Evolutionary conservation across 139 green algal species (phyloP).

Genomic region (Closterium sp.): DNA sequence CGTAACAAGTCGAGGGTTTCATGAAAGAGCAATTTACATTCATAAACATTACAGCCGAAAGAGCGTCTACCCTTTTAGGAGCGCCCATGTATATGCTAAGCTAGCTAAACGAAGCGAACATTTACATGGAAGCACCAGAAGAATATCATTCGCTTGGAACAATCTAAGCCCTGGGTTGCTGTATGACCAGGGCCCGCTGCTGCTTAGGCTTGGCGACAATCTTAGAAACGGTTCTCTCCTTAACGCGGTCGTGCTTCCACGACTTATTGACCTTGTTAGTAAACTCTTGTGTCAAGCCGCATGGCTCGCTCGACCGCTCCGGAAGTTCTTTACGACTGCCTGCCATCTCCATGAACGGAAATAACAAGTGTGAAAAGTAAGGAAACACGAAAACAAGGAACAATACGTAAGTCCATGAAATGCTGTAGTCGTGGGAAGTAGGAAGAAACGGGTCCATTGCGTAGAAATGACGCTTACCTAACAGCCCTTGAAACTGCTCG

Average conservation of each 20-base stretch:
- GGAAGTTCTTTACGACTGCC: not conserved
- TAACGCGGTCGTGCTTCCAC: not conserved
- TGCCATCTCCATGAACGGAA: not conserved
- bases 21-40: not conserved
- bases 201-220: not conserved
- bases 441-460: not conserved
- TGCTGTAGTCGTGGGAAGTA: not conserved
- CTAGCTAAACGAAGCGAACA: conserved; percentile 3
- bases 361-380: not conserved
- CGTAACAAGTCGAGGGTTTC: no score
- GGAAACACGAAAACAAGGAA: not conserved
- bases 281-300: not conserved
- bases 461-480: not conserved
- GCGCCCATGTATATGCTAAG: not conserved
- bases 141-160: not conserved
- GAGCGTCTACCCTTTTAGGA: not conserved
- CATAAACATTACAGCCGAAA: not conserved
- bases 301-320: not conserved
- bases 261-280: conserved; percentile 10
- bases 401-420: no score
- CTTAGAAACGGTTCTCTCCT: not conserved
- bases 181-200: not conserved
- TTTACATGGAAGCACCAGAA: not conserved
- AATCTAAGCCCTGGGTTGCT: not conserved
- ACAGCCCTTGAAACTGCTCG: not conserved